phyloP scores from a whole-genome alignment of 2,329 filamentous ascomycete genomes.

The Scedosporium aurantiacum region DNA sequence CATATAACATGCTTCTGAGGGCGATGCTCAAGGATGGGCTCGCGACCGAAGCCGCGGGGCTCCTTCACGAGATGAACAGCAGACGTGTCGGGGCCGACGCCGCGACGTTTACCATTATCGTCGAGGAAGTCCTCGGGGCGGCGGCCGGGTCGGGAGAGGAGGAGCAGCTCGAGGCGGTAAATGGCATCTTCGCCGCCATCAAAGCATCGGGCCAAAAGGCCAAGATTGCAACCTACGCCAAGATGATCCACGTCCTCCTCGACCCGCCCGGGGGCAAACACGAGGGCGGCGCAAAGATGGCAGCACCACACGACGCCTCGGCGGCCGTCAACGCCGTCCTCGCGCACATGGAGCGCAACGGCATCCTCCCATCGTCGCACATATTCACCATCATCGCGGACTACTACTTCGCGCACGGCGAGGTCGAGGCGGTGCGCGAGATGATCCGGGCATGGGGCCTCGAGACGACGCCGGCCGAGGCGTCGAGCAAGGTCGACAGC shows the following conservation, averaged over 20 bases:
- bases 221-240: slow-evolving; percentile 54
- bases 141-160: slow-evolving; percentile 26
- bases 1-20: slow-evolving; percentile 60
- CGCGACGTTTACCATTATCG: slow-evolving; percentile 63
- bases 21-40: slow-evolving; percentile 41
- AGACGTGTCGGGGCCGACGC: slow-evolving; percentile 46
- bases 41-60: slow-evolving; percentile 32
- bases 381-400: slow-evolving; percentile 67
- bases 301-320: slow-evolving; percentile 33
- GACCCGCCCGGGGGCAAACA: not conserved
- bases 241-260: slow-evolving; percentile 57
- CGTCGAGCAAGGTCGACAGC: slow-evolving; percentile 34
- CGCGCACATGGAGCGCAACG: slow-evolving; percentile 44
- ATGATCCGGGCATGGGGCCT: slow-evolving; percentile 49
- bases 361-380: slow-evolving; percentile 45
- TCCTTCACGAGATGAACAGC: slow-evolving; percentile 49
- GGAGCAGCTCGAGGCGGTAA: slow-evolving; percentile 38
- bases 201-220: slow-evolving; percentile 43
- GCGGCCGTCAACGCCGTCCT: slow-evolving; percentile 39
- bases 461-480: slow-evolving; percentile 18
- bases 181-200: slow-evolving; percentile 47
- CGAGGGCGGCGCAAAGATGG: slow-evolving; percentile 18
- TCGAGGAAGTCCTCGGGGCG: slow-evolving; percentile 44
- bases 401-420: slow-evolving; percentile 52
- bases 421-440: slow-evolving; percentile 46